These are phyloP conservation scores for Emmonsia crescens DNA, from an alignment of 2,329 filamentous ascomycete species.

Conservation along the genomic window DNA sequence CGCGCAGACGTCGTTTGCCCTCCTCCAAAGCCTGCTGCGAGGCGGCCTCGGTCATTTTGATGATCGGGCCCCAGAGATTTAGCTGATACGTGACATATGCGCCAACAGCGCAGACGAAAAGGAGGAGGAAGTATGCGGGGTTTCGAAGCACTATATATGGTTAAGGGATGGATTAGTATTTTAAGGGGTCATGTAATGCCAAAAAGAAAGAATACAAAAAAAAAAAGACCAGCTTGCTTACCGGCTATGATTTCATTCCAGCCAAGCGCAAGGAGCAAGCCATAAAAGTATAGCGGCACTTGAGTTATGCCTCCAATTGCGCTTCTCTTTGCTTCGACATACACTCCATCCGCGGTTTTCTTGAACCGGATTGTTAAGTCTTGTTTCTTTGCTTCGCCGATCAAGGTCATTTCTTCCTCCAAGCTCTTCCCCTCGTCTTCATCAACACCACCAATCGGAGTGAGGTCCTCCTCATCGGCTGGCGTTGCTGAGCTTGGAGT, in stretches of 20 bases:
- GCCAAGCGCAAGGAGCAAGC: slow-evolving; percentile 75
- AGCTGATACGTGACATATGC: slow-evolving; percentile 87
- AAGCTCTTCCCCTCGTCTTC: slow-evolving; percentile 89
- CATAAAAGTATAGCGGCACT: slow-evolving; percentile 91
- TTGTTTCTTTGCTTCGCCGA: slow-evolving; percentile 79
- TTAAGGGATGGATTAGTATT: slow-evolving; percentile 1
- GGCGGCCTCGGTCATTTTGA: slow-evolving; percentile 89
- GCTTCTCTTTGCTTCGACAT: slow-evolving; percentile 93
- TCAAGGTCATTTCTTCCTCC: slow-evolving; percentile 92
- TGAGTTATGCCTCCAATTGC: slow-evolving; percentile 92
- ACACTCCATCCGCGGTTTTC: slow-evolving; percentile 95
- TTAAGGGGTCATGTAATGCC: neutral
- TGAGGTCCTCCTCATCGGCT: slow-evolving; percentile 80
- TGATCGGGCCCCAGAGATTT: slow-evolving; percentile 90
- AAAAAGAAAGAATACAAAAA: neutral
- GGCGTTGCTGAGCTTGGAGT: slow-evolving; percentile 63
- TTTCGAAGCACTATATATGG: slow-evolving; percentile 69
- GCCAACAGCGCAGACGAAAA: slow-evolving; percentile 63
- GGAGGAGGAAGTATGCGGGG: slow-evolving; percentile 80
- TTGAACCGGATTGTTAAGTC: slow-evolving; percentile 93
- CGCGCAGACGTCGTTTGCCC: slow-evolving; percentile 78
- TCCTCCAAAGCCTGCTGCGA: slow-evolving; percentile 78
- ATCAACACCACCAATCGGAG: slow-evolving; percentile 85
- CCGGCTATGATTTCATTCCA: slow-evolving; percentile 97
- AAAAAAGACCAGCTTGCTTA: slow-evolving; percentile 40